Conservation (phyloP, 2,329 filamentous ascomycete genomes). For the Fusarium circinatum region DNA sequence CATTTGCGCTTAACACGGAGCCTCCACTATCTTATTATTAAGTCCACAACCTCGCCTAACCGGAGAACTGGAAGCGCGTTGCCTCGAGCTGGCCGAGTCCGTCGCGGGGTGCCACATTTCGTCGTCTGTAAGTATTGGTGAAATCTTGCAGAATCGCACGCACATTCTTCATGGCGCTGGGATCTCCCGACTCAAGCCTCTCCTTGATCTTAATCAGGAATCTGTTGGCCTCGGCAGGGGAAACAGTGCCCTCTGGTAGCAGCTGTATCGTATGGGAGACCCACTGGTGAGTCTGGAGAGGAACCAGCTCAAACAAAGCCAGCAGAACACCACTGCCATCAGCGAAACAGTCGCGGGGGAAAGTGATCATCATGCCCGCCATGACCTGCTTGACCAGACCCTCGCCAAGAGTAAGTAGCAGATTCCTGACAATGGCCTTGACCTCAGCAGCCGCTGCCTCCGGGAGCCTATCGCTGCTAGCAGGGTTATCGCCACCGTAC, state of each 20-base stretch:
- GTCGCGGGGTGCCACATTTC: constrained; percentile 95
- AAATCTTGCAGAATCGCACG: constrained; percentile 92
- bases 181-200: constrained; percentile 73
- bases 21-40: background rate
- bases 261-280: constrained; percentile 84
- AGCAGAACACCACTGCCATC: constrained; percentile 95
- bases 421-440: constrained; percentile 75
- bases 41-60: constrained; percentile 39
- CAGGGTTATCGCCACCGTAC: constrained; percentile 83
- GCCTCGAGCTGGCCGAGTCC: constrained; percentile 89
- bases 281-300: constrained; percentile 82
- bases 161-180: constrained; percentile 75
- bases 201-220: constrained; percentile 84
- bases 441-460: constrained; percentile 74
- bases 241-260: constrained; percentile 84
- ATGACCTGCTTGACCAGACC: constrained; percentile 86
- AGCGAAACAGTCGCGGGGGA: constrained; percentile 93
- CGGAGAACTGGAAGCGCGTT: constrained; percentile 82
- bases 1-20: background rate
- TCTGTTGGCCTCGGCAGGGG: constrained; percentile 80
- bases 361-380: constrained; percentile 99
- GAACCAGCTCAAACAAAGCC: constrained; percentile 87
- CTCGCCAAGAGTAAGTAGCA: constrained; percentile 77
- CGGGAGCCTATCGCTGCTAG: constrained; percentile 66
- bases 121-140: constrained; percentile 90